Percentiles rank a stretch among this genome's conserved stretches.
phyloP scores from a whole-genome alignment of 2,329 filamentous ascomycete species.

The Escovopsis sp. region DNA sequence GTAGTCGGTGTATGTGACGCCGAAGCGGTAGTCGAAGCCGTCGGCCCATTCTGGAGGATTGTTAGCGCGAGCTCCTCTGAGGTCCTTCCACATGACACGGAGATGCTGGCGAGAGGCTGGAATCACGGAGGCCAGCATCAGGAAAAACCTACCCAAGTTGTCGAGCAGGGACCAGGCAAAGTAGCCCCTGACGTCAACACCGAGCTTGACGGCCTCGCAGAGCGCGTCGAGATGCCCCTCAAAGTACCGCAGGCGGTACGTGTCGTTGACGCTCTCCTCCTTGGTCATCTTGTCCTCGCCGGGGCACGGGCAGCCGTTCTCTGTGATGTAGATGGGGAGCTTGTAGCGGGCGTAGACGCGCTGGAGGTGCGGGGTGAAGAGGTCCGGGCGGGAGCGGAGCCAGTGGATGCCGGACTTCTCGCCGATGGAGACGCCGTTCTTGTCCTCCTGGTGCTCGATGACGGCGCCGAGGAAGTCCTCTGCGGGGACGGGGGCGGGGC shows the following conservation, averaged over 20 bases:
- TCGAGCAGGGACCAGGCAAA: conserved; percentile 22
- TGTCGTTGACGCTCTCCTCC: conserved; percentile 17
- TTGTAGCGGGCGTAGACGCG: conserved; percentile 12
- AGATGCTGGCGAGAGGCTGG: too few species aligned
- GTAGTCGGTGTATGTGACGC: conserved; percentile 22
- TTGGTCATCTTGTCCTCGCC: conserved; percentile 18
- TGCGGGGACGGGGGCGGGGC: conserved; percentile 8
- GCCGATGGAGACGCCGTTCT: conserved; percentile 14
- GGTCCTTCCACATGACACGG: too few species aligned
- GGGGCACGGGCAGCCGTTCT: conserved; percentile 22
- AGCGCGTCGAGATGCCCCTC: conserved; percentile 23
- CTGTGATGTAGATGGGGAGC: conserved; percentile 15
- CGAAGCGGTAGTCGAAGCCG: conserved; percentile 23
- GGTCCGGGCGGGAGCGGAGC: conserved; percentile 16
- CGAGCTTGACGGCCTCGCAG: conserved; percentile 14
- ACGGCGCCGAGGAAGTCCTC: conserved; percentile 20
- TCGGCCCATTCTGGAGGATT: conserved; percentile 17
- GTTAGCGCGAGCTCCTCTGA: too few species aligned
- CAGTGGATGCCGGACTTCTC: conserved; percentile 18
- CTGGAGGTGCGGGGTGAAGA: conserved; percentile 16
- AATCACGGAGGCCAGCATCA: not conserved
- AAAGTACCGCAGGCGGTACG: conserved; percentile 22
- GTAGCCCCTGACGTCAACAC: conserved; percentile 16
- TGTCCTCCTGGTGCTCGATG: conserved; percentile 17
- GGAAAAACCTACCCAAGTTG: conserved; percentile 18